These are phyloP conservation scores for Canavalia ensiformis DNA, from an alignment of 306 rosid genomes.

Conservation along the genomic window DNA sequence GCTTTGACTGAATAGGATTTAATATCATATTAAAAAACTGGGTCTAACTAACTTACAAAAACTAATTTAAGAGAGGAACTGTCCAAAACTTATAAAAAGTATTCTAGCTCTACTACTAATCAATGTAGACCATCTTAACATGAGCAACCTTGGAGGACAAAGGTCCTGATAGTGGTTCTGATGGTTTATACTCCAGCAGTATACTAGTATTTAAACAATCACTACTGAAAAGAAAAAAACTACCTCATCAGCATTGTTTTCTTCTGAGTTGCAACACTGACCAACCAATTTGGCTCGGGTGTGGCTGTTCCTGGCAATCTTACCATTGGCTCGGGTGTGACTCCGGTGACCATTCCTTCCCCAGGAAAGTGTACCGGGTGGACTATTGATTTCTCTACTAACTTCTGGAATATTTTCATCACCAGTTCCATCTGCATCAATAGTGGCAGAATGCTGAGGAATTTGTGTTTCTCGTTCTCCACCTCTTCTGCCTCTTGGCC, in stretches of 20 bases:
- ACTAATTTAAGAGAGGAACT: too few species aligned
- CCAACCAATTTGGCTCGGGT: constrained; percentile 61
- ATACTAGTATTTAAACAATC: constrained; percentile 33
- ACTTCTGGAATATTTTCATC: constrained; percentile 67
- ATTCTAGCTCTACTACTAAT: too few species aligned
- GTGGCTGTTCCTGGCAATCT: constrained; percentile 66
- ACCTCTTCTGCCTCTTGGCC: constrained; percentile 62
- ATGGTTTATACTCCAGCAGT: constrained; percentile 21
- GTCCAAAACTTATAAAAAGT: too few species aligned
- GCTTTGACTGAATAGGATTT: too few species aligned
- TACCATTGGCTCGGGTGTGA: constrained; percentile 66
- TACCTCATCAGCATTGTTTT: constrained; percentile 48
- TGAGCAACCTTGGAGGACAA: constrained; percentile 39
- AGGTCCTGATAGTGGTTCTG: constrained; percentile 20
- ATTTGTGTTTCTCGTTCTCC: constrained; percentile 62
- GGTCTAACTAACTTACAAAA: too few species aligned
- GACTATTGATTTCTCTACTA: constrained; percentile 58
- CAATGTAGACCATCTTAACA: too few species aligned
- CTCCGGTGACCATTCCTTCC: constrained; percentile 77
- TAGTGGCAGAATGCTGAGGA: constrained; percentile 62
- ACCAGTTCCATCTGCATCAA: constrained; percentile 62
- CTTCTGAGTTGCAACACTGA: constrained; percentile 58
- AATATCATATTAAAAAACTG: too few species aligned
- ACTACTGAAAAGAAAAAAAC: constrained; percentile 54
- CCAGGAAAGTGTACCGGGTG: constrained; percentile 74